Evolutionary conservation across 176 grass and related monocot species (phyloP).

Genomic region (Cenchrus americanus): DNA sequence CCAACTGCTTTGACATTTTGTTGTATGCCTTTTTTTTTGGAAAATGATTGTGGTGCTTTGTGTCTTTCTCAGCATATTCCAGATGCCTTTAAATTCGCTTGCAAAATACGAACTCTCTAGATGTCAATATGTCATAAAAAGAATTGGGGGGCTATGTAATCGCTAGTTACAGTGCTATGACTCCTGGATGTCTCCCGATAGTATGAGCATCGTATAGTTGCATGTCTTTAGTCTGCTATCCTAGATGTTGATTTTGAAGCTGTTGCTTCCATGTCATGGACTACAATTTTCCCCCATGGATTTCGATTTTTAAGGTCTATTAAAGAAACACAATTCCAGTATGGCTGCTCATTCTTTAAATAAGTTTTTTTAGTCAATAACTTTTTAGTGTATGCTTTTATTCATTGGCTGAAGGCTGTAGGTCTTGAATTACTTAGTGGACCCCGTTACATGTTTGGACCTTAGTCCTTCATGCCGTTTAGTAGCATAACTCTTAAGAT

Average conservation of each 20-base stretch:
- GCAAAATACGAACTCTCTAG: background rate
- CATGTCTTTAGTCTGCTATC: background rate
- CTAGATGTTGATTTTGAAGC: background rate
- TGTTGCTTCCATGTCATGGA: background rate
- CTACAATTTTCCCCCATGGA: background rate
- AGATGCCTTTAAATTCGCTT: background rate
- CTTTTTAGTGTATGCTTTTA: background rate
- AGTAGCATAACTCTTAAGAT: constrained; percentile 10
- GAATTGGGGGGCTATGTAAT: background rate
- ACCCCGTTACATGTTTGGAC: constrained; percentile 26
- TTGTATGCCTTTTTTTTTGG: background rate
- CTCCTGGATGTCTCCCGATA: background rate
- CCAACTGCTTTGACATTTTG: background rate
- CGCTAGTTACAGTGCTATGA: background rate
- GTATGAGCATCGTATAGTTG: background rate
- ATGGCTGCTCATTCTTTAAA: constrained; percentile 3
- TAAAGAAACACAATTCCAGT: background rate
- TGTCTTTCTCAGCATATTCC: background rate
- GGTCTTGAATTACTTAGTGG: background rate
- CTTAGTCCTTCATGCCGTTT: constrained; percentile 8
- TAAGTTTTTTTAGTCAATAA: background rate
- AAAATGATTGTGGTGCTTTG: background rate
- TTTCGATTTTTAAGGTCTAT: background rate
- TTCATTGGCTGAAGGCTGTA: background rate
- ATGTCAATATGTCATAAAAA: constrained; percentile 2